phyloP scores from a whole-genome alignment of 257 asterid species.

The Solanum paucissectum region DNA sequence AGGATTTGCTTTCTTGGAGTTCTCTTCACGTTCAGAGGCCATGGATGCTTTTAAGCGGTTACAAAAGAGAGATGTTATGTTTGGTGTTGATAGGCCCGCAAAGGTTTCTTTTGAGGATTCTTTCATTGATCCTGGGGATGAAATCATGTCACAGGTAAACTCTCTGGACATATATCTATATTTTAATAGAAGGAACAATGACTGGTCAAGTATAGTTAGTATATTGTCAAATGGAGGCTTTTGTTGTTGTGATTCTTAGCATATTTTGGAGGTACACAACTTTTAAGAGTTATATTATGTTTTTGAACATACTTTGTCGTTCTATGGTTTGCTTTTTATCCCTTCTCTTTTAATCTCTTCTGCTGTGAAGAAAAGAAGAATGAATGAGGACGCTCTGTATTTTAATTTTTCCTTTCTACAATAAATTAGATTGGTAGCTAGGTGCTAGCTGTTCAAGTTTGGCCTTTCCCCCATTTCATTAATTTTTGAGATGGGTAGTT shows the following conservation, averaged over 20 bases:
- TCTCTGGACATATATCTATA: constrained; percentile 8
- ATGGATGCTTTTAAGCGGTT: constrained; percentile 96
- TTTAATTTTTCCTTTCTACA: background rate
- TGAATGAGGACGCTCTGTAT: background rate
- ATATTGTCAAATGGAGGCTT: background rate
- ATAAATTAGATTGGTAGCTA: background rate
- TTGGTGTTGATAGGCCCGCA: constrained; percentile 93
- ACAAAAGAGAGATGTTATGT: constrained; percentile 76
- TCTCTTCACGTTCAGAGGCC: constrained; percentile 83
- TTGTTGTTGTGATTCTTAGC: background rate
- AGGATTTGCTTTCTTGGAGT: constrained; percentile 92
- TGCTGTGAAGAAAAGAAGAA: background rate
- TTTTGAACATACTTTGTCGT: background rate
- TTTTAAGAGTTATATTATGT: background rate
- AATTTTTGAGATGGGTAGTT: background rate
- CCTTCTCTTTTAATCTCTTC: background rate
- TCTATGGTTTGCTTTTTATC: background rate
- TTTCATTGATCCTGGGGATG: constrained; percentile 94
- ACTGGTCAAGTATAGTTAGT: background rate
- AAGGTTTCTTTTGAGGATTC: constrained; percentile 98
- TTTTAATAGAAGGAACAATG: background rate
- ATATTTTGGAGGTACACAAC: background rate
- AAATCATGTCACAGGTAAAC: constrained; percentile 96
- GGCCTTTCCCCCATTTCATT: background rate
- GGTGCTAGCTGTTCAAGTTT: background rate